Conservation (phyloP, 352 stramenopile species). For the Phytophthora ramorum region DNA sequence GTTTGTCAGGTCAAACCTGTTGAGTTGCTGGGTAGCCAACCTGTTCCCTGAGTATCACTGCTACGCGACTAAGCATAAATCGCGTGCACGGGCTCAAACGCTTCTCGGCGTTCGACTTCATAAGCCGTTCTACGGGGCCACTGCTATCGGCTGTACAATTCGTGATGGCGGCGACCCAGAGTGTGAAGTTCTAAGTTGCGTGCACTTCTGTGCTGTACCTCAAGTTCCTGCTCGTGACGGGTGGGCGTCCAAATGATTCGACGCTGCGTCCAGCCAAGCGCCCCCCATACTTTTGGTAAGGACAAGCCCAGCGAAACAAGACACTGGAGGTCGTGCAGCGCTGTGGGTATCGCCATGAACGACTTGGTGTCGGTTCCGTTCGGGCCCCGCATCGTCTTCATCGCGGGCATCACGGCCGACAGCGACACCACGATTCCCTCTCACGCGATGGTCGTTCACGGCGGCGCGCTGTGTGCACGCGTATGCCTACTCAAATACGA, state of each 20-base stretch:
- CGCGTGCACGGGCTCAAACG: background rate
- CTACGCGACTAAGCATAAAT: background rate
- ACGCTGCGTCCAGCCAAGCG: slow-evolving; percentile 39
- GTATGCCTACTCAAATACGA: slow-evolving; percentile 41
- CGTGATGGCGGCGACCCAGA: slow-evolving; percentile 12
- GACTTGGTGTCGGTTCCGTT: slow-evolving; percentile 73
- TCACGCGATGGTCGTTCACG: slow-evolving; percentile 49
- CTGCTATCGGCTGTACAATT: background rate
- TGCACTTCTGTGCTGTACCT: slow-evolving; percentile 55
- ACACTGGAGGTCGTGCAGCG: slow-evolving; percentile 42
- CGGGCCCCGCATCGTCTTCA: slow-evolving; percentile 60
- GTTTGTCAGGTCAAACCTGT: background rate
- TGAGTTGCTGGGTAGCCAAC: background rate
- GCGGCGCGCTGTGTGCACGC: slow-evolving; percentile 44
- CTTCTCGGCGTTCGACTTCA: background rate
- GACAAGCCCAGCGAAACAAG: slow-evolving; percentile 35
- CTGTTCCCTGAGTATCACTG: too few relatives aligned
- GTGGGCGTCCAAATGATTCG: slow-evolving; percentile 59
- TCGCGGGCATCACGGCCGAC: slow-evolving; percentile 46
- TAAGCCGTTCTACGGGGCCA: background rate
- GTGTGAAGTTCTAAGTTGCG: slow-evolving; percentile 32
- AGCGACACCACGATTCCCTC: slow-evolving; percentile 46
- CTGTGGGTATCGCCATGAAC: slow-evolving; percentile 64
- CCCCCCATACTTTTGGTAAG: slow-evolving; percentile 22
- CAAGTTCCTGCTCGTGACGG: slow-evolving; percentile 65